phyloP scores from a whole-genome alignment of 345 rosid species.

The Theobroma cacao region DNA sequence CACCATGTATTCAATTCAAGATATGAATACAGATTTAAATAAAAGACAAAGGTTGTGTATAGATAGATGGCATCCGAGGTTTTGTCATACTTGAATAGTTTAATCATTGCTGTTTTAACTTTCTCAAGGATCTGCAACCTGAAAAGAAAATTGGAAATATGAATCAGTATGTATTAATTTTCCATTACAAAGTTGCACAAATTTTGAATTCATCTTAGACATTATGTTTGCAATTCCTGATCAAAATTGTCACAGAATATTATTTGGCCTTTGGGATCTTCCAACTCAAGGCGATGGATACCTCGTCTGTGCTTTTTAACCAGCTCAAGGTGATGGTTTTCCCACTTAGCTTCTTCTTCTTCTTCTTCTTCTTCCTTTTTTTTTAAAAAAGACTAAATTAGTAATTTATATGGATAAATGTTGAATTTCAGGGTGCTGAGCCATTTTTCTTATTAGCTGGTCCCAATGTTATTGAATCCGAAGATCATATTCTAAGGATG shows the following conservation, averaged over 20 bases:
- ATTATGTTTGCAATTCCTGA: not conserved
- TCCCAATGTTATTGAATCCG: constrained; percentile 96
- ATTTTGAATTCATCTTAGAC: not conserved
- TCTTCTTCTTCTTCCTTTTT: not conserved
- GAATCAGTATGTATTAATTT: no score
- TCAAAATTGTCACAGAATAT: not conserved
- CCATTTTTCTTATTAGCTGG: constrained; percentile 94
- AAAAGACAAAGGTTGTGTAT: not conserved
- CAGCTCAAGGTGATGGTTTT: constrained; percentile 59
- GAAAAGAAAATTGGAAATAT: not conserved
- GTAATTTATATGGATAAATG: not conserved
- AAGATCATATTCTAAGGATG: constrained; percentile 79
- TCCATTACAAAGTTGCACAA: no score
- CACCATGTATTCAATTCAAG: not conserved
- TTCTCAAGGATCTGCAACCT: constrained; percentile 84
- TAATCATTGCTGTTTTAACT: constrained; percentile 84
- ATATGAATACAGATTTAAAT: not conserved
- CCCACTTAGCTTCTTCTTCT: not conserved
- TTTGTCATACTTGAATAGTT: constrained; percentile 20
- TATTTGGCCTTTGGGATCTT: not conserved
- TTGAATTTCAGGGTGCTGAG: constrained; percentile 57
- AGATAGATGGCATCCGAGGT: not conserved
- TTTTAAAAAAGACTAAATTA: not conserved
- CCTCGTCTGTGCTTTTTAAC: constrained; percentile 51
- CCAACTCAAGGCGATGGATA: constrained; percentile 35